phyloP scores from a whole-genome alignment of 2,329 filamentous ascomycete genomes.

The Periconia sp. region DNA sequence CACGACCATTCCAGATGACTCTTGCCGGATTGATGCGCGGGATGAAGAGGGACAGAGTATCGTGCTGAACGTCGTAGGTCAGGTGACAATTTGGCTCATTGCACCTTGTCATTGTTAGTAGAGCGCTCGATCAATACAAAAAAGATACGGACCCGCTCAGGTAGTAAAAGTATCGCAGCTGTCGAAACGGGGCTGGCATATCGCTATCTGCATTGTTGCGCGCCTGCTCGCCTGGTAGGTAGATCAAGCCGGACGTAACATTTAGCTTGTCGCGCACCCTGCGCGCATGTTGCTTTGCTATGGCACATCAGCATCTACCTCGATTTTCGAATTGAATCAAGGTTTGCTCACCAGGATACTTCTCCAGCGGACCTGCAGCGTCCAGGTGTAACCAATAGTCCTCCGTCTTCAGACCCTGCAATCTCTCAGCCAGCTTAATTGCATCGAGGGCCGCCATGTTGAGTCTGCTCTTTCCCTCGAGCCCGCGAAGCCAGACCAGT shows the following conservation, averaged over 20 bases:
- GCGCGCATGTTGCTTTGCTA: slow-evolving; percentile 50
- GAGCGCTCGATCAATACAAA: neutral
- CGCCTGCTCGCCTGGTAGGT: slow-evolving; percentile 59
- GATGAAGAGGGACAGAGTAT: slow-evolving; percentile 75
- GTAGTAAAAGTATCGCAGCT: slow-evolving; percentile 68
- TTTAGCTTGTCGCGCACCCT: slow-evolving; percentile 45
- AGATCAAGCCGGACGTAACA: slow-evolving; percentile 56
- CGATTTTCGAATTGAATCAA: neutral
- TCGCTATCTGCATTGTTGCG: slow-evolving; percentile 64
- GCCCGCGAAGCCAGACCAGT: slow-evolving; percentile 14
- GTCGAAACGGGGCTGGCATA: slow-evolving; percentile 61
- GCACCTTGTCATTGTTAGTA: slow-evolving; percentile 31
- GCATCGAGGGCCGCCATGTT: slow-evolving; percentile 35
- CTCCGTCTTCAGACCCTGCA: slow-evolving; percentile 29
- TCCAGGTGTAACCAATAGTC: slow-evolving; percentile 45
- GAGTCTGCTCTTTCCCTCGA: slow-evolving; percentile 14
- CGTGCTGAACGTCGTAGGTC: slow-evolving; percentile 63
- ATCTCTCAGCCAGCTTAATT: slow-evolving; percentile 32
- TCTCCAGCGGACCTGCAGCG: slow-evolving; percentile 40
- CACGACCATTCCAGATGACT: slow-evolving; percentile 69
- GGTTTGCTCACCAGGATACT: slow-evolving; percentile 49
- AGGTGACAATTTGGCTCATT: slow-evolving; percentile 62
- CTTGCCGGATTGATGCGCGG: slow-evolving; percentile 69
- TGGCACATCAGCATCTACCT: slow-evolving; percentile 3
- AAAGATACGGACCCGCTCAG: slow-evolving; percentile 54